phyloP scores from a whole-genome alignment of 768 basidiomycete species.

The Dendrothele bispora region DNA sequence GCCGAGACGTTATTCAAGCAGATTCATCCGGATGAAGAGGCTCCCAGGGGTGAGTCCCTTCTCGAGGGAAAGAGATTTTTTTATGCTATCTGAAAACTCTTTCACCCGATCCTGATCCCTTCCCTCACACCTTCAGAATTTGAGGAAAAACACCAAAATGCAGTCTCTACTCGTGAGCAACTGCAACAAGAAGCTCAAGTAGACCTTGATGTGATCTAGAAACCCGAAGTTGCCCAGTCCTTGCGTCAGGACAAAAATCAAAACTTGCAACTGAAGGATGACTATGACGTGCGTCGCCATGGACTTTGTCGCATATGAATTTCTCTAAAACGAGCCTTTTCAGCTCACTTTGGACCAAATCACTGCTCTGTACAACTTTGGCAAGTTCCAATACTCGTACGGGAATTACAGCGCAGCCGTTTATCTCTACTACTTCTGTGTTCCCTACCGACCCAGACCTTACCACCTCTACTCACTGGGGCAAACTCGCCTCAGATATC shows the following conservation, averaged over 20 bases:
- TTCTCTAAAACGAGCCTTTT: background rate
- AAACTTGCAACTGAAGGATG: constrained; percentile 89
- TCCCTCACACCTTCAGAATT: too few species aligned
- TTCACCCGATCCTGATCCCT: too few species aligned
- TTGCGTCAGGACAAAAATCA: constrained; percentile 96
- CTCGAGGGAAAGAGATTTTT: background rate
- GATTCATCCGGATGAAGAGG: constrained; percentile 68
- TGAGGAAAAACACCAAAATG: constrained; percentile 74
- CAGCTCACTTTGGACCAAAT: constrained; percentile 96
- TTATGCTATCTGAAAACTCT: background rate
- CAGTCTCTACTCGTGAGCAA: constrained; percentile 78
- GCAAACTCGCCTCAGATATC: constrained; percentile 95
- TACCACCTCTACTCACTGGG: constrained; percentile 97
- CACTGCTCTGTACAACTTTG: constrained; percentile 93
- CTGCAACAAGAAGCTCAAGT: constrained; percentile 89
- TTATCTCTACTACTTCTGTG: constrained; percentile 94
- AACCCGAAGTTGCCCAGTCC: constrained; percentile 92
- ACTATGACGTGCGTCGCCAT: constrained; percentile 68
- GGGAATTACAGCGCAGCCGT: constrained; percentile 96
- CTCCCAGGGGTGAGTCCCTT: constrained; percentile 53
- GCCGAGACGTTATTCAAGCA: constrained; percentile 77
- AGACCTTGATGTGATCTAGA: constrained; percentile 93
- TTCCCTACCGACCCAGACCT: constrained; percentile 91
- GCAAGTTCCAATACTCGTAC: constrained; percentile 96
- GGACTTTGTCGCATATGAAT: constrained; percentile 3